These are phyloP conservation scores for Saksenaea oblongispora DNA, from an alignment of 371 early-diverging fungal genomes.

Conservation along the genomic window DNA sequence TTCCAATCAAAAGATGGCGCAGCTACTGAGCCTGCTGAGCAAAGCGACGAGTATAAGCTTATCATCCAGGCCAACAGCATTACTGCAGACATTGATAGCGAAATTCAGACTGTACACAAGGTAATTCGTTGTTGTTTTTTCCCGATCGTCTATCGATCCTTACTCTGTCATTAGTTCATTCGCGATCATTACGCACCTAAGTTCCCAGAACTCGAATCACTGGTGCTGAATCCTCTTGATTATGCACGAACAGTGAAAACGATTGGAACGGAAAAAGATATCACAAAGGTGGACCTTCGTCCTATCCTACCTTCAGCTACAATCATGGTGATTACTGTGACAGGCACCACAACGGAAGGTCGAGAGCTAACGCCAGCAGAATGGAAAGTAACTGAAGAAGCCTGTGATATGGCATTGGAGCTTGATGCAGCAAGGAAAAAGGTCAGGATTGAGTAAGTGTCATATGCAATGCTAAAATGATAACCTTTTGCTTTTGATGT, in stretches of 20 bases:
- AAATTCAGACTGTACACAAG: slow-evolving; percentile 85
- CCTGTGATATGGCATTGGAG: slow-evolving; percentile 78
- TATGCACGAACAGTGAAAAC: slow-evolving; percentile 88
- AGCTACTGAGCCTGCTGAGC: slow-evolving; percentile 59
- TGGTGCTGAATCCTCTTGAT: slow-evolving; percentile 85
- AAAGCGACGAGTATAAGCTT: slow-evolving; percentile 88
- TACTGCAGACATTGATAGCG: slow-evolving; percentile 85
- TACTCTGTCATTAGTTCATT: slow-evolving; percentile 64
- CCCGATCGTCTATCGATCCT: background rate
- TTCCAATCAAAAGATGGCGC: slow-evolving; percentile 42
- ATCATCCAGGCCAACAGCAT: slow-evolving; percentile 88
- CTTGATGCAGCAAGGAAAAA: slow-evolving; percentile 73
- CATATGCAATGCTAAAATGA: background rate
- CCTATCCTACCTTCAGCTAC: slow-evolving; percentile 82
- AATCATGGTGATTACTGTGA: slow-evolving; percentile 91
- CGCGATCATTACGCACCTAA: slow-evolving; percentile 85
- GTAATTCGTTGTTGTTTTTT: slow-evolving; percentile 37
- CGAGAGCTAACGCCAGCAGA: slow-evolving; percentile 61
- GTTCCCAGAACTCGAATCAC: slow-evolving; percentile 91
- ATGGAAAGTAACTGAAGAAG: slow-evolving; percentile 71
- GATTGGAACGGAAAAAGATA: slow-evolving; percentile 78
- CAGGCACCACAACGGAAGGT: slow-evolving; percentile 86
- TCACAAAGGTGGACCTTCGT: slow-evolving; percentile 71
- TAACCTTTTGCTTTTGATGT: background rate
- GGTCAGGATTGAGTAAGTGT: slow-evolving; percentile 23